These are phyloP conservation scores for Ramularia endophylla DNA, from an alignment of 2,329 filamentous ascomycete genomes.

Conservation along the genomic window DNA sequence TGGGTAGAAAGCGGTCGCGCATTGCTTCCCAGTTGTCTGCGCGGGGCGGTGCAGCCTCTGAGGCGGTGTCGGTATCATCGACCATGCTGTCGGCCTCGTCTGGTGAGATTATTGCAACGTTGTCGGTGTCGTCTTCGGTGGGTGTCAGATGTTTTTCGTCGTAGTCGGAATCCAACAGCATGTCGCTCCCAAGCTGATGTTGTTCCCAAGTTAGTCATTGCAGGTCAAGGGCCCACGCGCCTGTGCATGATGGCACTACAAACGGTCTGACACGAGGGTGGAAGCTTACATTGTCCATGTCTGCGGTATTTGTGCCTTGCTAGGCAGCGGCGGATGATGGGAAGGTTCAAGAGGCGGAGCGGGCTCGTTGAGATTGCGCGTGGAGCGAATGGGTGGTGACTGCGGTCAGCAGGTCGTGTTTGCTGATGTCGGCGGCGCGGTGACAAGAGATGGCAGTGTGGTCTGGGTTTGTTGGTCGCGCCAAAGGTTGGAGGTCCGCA, in stretches of 20 bases:
- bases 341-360: neutral
- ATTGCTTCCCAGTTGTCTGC: conserved; percentile 72
- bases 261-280: neutral
- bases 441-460: no score
- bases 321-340: conserved; percentile 8
- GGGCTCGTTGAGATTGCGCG: neutral
- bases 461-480: no score
- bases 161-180: conserved; percentile 58
- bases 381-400: neutral
- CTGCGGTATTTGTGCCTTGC: conserved; percentile 10
- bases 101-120: conserved; percentile 56
- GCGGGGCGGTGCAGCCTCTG: conserved; percentile 42
- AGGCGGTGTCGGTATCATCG: conserved; percentile 39
- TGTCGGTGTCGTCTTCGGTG: conserved; percentile 26
- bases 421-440: neutral
- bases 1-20: conserved; percentile 70
- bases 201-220: no score
- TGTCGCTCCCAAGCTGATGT: conserved; percentile 57
- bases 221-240: no score
- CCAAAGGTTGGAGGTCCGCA: no score
- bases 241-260: no score
- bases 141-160: conserved; percentile 52
- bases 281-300: conserved; percentile 13
- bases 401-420: neutral
- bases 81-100: conserved; percentile 51